phyloP scores from a whole-genome alignment of 768 basidiomycete species.

The Collybiopsis confluens region DNA sequence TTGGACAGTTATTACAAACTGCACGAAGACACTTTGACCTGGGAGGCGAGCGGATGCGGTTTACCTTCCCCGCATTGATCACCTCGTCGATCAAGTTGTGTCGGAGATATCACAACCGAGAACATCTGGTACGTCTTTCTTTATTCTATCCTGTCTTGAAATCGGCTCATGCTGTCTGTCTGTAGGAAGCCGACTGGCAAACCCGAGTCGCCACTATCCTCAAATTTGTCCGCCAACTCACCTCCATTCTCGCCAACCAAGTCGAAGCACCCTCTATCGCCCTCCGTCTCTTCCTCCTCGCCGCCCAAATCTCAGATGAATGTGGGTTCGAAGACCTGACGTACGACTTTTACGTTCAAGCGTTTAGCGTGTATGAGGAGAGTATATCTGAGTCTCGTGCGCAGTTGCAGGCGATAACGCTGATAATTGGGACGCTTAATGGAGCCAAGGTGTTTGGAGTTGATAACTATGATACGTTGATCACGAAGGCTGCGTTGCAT shows the following conservation, averaged over 20 bases:
- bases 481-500: conserved; percentile 98
- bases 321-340: conserved; percentile 93
- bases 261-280: conserved; percentile 93
- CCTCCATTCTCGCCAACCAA: conserved; percentile 87
- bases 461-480: conserved; percentile 96
- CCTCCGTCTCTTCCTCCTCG: conserved; percentile 90
- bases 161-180: not conserved
- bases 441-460: conserved; percentile 86
- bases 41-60: conserved; percentile 93
- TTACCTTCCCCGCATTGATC: conserved; percentile 95
- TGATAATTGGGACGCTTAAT: conserved; percentile 89
- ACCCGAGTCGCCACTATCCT: conserved; percentile 82
- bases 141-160: conserved; percentile 18
- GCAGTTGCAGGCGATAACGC: conserved; percentile 94
- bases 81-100: conserved; percentile 91
- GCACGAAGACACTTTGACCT: conserved; percentile 87
- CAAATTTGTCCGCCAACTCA: conserved; percentile 92
- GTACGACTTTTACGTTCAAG: conserved; percentile 97
- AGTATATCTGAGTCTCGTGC: conserved; percentile 93
- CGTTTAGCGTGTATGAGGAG: conserved; percentile 97
- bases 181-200: conserved; percentile 83
- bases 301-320: conserved; percentile 93
- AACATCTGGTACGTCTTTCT: conserved; percentile 48
- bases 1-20: conserved; percentile 88
- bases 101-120: conserved; percentile 81